Evolutionary conservation across 371 early-diverging fungal species (phyloP), one percentile per base, ranked within the genome.

Genomic region (Syncephalis fuscata): DNA sequence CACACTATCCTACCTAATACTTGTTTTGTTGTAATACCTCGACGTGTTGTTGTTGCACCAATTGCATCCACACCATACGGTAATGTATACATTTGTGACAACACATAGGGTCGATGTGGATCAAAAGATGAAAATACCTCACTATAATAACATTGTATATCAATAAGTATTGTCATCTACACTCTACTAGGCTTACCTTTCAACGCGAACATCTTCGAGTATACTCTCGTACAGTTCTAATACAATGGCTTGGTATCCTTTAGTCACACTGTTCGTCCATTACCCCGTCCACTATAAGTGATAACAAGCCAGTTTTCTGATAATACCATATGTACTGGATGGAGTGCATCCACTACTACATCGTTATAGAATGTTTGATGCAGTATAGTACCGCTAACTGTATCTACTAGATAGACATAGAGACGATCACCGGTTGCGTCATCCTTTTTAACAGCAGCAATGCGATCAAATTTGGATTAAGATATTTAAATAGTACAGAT

Each of bases 401-500:
- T 65, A 60, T 96, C 97, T 24, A 95, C 49, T 27, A 96, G 49
- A 53, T 89, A n/a, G n/a, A 85, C 2, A 80, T 55, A 22, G 57
- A 67, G 39, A 78, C 48, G 3, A 62, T 56, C n/a, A 55, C 53
- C 10, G 55, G 61, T 15, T 46, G 53, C 9, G 49, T 49, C 26
- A 48, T 50, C 46, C 50, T 39, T 32, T 62, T 25, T 56, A 57
- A 55, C 50, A 78, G 79, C 37, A 77, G 68, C 21, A 88, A 60
- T 1, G 84, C 73, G 38, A 88, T 61, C 46, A 84, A 55, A 62
- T 95, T 82, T 39, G 93, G 92, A 63, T 91, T 94, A 52, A 93
- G 72, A 62, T 93, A 95, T 64, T 96, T 96, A 82, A 88, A 96
- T 21, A 85, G 70, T 11, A 96, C 95, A 27, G 82, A 76, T 20